A percentile compares a stretch with the other conserved stretches of the same genome.
These are phyloP conservation scores for Neurospora sp. DNA, from an alignment of 495 filamentous ascomycete species.

Conservation along the genomic window DNA sequence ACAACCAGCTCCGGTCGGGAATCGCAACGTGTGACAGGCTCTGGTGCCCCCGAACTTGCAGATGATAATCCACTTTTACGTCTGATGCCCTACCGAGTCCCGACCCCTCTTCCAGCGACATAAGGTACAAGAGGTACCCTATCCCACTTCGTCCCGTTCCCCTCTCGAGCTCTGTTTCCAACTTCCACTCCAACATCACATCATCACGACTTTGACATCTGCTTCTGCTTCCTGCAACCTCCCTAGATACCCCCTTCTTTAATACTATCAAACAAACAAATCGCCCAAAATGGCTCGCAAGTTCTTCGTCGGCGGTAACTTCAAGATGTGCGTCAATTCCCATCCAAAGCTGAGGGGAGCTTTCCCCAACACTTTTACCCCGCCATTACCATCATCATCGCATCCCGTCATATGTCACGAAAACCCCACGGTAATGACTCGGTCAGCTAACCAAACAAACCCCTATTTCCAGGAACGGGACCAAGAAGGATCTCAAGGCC, in stretches of 20 bases:
- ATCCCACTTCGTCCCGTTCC: neutral
- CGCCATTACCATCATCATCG: slow-evolving; percentile 10
- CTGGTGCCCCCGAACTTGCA: neutral
- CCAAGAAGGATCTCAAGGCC: slow-evolving; percentile 68
- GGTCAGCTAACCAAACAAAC: slow-evolving; percentile 11
- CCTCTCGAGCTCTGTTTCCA: neutral
- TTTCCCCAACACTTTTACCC: slow-evolving; percentile 13
- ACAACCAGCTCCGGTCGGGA: neutral
- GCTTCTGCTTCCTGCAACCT: neutral
- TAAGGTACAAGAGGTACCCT: neutral
- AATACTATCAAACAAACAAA: neutral
- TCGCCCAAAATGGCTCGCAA: slow-evolving; percentile 69
- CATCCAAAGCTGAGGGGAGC: neutral
- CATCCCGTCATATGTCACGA: neutral
- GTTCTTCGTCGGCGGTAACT: slow-evolving; percentile 99
- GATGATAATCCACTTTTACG: neutral
- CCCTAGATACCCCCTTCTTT: neutral
- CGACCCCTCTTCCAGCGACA: neutral
- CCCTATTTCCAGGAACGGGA: slow-evolving; percentile 66
- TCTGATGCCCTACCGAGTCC: neutral
- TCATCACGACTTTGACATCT: neutral
- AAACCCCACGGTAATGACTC: slow-evolving; percentile 16
- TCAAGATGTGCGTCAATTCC: slow-evolving; percentile 70
- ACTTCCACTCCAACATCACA: neutral
- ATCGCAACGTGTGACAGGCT: neutral